A percentile compares a stretch with the other conserved stretches of the same genome.
These are phyloP conservation scores for Salisapilia sapeloensis DNA, from an alignment of 352 stramenopile species.

Conservation along the genomic window DNA sequence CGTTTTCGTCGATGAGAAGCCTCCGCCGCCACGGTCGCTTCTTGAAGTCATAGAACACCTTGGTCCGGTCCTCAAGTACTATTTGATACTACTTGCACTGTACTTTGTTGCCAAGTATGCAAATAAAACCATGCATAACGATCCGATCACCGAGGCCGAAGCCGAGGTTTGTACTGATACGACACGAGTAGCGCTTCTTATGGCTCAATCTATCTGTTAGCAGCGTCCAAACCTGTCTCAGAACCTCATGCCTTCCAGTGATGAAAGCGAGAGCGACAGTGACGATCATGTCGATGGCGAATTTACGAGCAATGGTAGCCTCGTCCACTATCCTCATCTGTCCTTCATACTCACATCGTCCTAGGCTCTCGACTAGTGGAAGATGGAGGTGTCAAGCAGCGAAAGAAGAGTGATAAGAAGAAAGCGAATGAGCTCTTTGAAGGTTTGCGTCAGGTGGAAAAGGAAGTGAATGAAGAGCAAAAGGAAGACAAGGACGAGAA, in stretches of 20 bases:
- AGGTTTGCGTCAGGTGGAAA: slow-evolving; percentile 51
- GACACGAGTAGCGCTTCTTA: background rate
- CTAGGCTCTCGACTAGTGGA: slow-evolving; percentile 27
- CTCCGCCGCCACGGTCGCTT: slow-evolving; percentile 16
- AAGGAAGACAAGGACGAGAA: slow-evolving; percentile 18
- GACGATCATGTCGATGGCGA: background rate
- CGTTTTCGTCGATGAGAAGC: too few relatives aligned
- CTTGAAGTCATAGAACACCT: slow-evolving; percentile 33
- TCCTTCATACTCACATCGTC: slow-evolving; percentile 7
- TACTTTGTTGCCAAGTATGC: slow-evolving; percentile 40
- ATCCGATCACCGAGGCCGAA: too few relatives aligned
- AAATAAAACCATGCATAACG: slow-evolving; percentile 35
- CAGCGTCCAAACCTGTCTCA: background rate
- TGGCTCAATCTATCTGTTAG: background rate
- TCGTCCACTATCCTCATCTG: background rate
- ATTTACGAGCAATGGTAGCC: background rate
- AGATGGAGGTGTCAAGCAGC: slow-evolving; percentile 23
- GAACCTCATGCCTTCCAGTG: slow-evolving; percentile 2
- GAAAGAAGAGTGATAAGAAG: slow-evolving; percentile 9
- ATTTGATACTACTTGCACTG: slow-evolving; percentile 32
- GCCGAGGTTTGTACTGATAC: slow-evolving; percentile 3
- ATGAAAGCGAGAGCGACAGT: slow-evolving; percentile 4
- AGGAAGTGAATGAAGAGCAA: slow-evolving; percentile 44
- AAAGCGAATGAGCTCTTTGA: slow-evolving; percentile 35
- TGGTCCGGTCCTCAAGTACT: slow-evolving; percentile 64